These are phyloP conservation scores for Hepatocystis sp. DNA, from an alignment of 169 alveolate species.

Conservation along the genomic window DNA sequence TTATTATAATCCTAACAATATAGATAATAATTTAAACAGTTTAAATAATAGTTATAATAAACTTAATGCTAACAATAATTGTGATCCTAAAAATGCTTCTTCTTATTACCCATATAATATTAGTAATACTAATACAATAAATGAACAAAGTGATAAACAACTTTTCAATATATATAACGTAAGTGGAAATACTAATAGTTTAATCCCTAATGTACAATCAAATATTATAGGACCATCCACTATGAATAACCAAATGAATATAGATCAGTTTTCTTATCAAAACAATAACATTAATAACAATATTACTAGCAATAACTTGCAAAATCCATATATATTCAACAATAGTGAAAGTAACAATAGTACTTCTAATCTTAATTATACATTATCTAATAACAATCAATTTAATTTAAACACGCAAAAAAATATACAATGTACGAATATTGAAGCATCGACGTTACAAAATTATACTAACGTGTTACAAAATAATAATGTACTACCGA, in stretches of 20 bases:
- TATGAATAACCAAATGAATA: too few relatives aligned
- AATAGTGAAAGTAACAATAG: not conserved
- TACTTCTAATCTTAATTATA: not conserved
- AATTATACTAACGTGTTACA: constrained; percentile 9
- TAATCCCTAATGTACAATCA: too few relatives aligned
- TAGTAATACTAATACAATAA: not conserved
- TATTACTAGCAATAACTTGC: not conserved
- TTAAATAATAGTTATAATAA: constrained; percentile 1
- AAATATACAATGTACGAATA: too few relatives aligned
- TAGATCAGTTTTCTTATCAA: too few relatives aligned
- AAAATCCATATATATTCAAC: not conserved
- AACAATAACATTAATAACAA: too few relatives aligned
- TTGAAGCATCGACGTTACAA: not conserved
- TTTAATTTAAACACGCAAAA: too few relatives aligned
- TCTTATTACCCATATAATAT: not conserved
- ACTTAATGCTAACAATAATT: constrained; percentile 4
- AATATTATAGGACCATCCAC: too few relatives aligned
- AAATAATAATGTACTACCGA: constrained; percentile 10
- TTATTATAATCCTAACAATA: too few relatives aligned
- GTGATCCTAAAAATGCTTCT: constrained; percentile 1
- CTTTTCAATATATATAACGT: not conserved
- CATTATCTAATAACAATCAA: not conserved
- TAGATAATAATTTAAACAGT: too few relatives aligned
- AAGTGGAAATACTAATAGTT: too few relatives aligned
- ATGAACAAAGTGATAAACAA: not conserved